phyloP scores from a whole-genome alignment of 2,329 filamentous ascomycete species.

The Laburnicola sp. region DNA sequence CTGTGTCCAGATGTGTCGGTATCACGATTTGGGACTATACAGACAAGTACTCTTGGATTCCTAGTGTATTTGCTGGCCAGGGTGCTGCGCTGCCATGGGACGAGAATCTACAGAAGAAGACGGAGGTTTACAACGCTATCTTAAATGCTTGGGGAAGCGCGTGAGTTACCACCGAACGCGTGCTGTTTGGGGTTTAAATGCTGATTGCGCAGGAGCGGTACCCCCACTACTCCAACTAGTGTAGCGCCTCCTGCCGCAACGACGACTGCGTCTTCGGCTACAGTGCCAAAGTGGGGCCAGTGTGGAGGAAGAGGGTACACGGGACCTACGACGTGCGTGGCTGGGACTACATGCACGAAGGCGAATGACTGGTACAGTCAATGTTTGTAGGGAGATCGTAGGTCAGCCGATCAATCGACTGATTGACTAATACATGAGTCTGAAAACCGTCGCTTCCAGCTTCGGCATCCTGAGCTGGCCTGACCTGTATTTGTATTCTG shows the following conservation, averaged over 20 bases:
- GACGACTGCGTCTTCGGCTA: slow-evolving; percentile 1
- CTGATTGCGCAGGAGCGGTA: not conserved
- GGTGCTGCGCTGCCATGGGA: slow-evolving; percentile 54
- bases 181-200: not conserved
- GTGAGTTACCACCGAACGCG: not conserved
- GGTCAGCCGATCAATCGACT: not conserved
- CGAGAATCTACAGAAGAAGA: slow-evolving; percentile 51
- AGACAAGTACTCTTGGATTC: slow-evolving; percentile 53
- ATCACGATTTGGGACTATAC: slow-evolving; percentile 62
- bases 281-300: slow-evolving; percentile 24
- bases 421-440: not conserved
- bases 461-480: too few species aligned
- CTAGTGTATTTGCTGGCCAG: slow-evolving; percentile 46
- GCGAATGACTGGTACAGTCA: slow-evolving; percentile 19
- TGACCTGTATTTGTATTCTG: too few species aligned
- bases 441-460: too few species aligned
- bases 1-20: slow-evolving; percentile 59
- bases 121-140: slow-evolving; percentile 25
- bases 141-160: slow-evolving; percentile 20
- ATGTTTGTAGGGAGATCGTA: slow-evolving; percentile 8
- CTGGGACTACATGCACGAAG: slow-evolving; percentile 16
- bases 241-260: not conserved
- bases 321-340: slow-evolving; percentile 12
- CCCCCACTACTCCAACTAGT: slow-evolving; percentile 3
- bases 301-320: slow-evolving; percentile 27